phyloP scores from a whole-genome alignment of 805 yeast genomes.

The Jamesozyma jinghongensis region DNA sequence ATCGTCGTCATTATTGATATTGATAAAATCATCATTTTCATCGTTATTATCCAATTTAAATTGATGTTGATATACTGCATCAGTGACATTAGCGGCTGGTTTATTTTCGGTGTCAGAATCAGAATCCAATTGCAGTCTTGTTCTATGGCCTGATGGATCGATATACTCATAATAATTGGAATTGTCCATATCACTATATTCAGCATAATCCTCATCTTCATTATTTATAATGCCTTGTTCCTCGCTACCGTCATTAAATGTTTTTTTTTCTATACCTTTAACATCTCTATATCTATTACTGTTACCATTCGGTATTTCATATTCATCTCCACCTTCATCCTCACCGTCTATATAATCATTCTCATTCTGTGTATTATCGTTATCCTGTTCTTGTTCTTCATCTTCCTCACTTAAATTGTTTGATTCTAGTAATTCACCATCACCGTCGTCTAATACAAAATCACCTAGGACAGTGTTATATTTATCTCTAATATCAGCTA shows the following conservation, averaged over 20 bases:
- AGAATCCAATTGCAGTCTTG: slow-evolving; percentile 47
- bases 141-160: slow-evolving; percentile 69
- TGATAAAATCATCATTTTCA: background rate
- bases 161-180: slow-evolving; percentile 52
- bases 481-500: slow-evolving; percentile 85
- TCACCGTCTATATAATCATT: slow-evolving; percentile 31
- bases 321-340: slow-evolving; percentile 19
- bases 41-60: slow-evolving; percentile 13
- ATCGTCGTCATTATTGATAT: slow-evolving; percentile 46
- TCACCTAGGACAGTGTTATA: slow-evolving; percentile 92
- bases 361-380: slow-evolving; percentile 62
- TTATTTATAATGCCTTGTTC: slow-evolving; percentile 11
- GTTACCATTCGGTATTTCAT: slow-evolving; percentile 8
- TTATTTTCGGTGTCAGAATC: slow-evolving; percentile 63
- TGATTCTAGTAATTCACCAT: slow-evolving; percentile 9
- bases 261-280: slow-evolving; percentile 13
- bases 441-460: slow-evolving; percentile 33
- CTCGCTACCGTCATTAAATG: background rate
- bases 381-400: slow-evolving; percentile 43
- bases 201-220: slow-evolving; percentile 26
- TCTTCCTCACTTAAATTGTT: slow-evolving; percentile 39
- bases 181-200: slow-evolving; percentile 28
- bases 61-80: slow-evolving; percentile 33
- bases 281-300: slow-evolving; percentile 58
- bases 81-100: slow-evolving; percentile 31